Evolutionary conservation across 208 protist genomes (phyloP).

Genomic region (Wallacemonas rigidus): DNA sequence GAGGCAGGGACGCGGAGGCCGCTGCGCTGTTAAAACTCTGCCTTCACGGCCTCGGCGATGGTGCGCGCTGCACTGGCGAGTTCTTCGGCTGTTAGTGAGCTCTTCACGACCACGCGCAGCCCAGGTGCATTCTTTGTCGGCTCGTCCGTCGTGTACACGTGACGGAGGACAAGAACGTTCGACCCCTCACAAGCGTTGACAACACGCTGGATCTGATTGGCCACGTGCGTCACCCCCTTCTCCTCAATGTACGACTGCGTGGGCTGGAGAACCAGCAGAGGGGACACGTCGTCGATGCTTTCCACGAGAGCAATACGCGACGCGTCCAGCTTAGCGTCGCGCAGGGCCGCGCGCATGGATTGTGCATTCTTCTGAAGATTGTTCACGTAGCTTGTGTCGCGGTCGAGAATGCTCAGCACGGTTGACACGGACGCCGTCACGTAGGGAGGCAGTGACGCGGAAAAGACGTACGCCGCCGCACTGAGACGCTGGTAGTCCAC

Average conservation of each 20-base stretch:
- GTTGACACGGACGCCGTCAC: conserved; percentile 79
- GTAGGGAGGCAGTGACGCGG: conserved; percentile 96
- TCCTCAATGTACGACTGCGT: conserved; percentile 41
- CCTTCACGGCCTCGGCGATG: conserved; percentile 59
- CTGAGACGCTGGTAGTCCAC: conserved; percentile 95
- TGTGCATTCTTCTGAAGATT: conserved; percentile 54
- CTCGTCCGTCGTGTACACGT: conserved; percentile 72
- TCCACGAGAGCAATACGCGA: conserved; percentile 69
- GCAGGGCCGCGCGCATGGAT: conserved; percentile 50
- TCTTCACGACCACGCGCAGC: conserved; percentile 75
- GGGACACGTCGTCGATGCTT: conserved; percentile 62
- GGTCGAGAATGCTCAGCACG: conserved; percentile 78
- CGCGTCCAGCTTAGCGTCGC: conserved; percentile 43
- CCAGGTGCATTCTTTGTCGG: conserved; percentile 48
- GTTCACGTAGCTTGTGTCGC: conserved; percentile 37
- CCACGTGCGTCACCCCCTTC: conserved; percentile 42
- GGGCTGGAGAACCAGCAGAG: conserved; percentile 63
- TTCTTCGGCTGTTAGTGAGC: conserved; percentile 52
- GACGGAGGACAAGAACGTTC: conserved; percentile 65
- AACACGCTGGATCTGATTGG: conserved; percentile 60
- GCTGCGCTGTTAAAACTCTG: conserved; percentile 35
- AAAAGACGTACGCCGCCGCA: conserved; percentile 96
- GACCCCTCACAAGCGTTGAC: conserved; percentile 52
- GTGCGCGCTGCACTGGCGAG: conserved; percentile 37
- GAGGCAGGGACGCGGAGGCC: no score